A percentile compares a stretch with the other conserved stretches of the same genome.
Conservation (phyloP, 441 rosid genomes). For the Breynia disticha region DNA sequence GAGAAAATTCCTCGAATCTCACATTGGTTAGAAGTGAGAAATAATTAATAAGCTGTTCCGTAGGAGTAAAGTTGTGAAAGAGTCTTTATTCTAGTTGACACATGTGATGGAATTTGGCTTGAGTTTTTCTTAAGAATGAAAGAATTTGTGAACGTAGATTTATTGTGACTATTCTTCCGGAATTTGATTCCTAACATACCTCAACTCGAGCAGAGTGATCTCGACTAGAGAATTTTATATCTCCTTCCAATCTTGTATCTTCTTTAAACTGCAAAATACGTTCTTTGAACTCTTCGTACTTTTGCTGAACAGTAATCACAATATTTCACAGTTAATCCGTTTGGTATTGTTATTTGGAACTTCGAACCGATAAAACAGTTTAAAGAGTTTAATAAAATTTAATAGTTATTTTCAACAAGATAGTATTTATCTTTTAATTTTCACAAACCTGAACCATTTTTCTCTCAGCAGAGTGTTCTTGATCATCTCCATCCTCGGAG, state of each 20-base stretch:
- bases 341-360: not conserved
- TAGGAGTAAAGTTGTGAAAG: too few relatives aligned
- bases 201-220: conserved; percentile 23
- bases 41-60: too few relatives aligned
- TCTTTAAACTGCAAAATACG: conserved; percentile 10
- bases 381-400: too few relatives aligned
- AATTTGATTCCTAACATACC: conserved; percentile 18
- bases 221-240: not conserved
- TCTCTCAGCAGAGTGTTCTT: conserved; percentile 10
- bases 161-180: too few relatives aligned
- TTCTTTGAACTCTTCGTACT: conserved; percentile 23
- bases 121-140: too few relatives aligned
- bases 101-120: too few relatives aligned
- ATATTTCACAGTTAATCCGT: too few relatives aligned
- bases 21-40: too few relatives aligned
- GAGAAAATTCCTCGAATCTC: too few relatives aligned
- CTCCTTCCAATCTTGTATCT: not conserved
- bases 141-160: too few relatives aligned
- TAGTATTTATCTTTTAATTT: not conserved
- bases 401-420: too few relatives aligned
- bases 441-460: conserved; percentile 18
- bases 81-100: too few relatives aligned
- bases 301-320: conserved; percentile 11
- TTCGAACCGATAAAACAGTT: not conserved
- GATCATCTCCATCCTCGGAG: conserved; percentile 4